phyloP scores from a whole-genome alignment of 192 early-diverging fungal species.

The Umbelopsis sp. region DNA sequence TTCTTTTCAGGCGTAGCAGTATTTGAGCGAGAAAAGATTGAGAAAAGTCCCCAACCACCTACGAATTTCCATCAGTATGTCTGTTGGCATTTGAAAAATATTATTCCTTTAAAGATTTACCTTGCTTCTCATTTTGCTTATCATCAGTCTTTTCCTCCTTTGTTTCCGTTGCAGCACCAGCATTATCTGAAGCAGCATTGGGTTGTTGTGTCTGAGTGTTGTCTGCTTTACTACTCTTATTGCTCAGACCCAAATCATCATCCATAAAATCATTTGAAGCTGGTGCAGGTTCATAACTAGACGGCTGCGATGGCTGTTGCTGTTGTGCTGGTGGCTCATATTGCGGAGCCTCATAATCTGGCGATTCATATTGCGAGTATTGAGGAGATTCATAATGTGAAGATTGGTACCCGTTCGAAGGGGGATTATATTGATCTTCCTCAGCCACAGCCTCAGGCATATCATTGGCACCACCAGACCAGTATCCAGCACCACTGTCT shows the following conservation, averaged over 20 bases:
- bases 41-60: constrained; percentile 42
- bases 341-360: neutral
- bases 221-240: constrained; percentile 48
- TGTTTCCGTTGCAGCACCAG: neutral
- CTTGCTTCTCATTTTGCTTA: constrained; percentile 30
- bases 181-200: constrained; percentile 19
- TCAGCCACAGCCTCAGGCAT: constrained; percentile 39
- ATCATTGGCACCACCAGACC: constrained; percentile 46
- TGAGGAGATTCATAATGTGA: constrained; percentile 13
- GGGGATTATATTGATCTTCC: constrained; percentile 39
- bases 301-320: neutral
- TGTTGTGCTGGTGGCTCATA: neutral
- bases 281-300: constrained; percentile 22
- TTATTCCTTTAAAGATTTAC: constrained; percentile 14
- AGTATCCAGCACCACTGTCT: constrained; percentile 52
- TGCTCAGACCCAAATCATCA: constrained; percentile 67
- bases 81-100: neutral
- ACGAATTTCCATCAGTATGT: neutral
- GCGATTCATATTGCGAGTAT: neutral
- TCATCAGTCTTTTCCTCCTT: constrained; percentile 35
- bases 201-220: constrained; percentile 18
- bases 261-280: constrained; percentile 47
- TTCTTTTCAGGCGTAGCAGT: constrained; percentile 32
- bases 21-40: constrained; percentile 30
- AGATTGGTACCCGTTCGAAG: constrained; percentile 22